phyloP scores from a whole-genome alignment of 208 protist genomes.

The Strigomonas culicis region DNA sequence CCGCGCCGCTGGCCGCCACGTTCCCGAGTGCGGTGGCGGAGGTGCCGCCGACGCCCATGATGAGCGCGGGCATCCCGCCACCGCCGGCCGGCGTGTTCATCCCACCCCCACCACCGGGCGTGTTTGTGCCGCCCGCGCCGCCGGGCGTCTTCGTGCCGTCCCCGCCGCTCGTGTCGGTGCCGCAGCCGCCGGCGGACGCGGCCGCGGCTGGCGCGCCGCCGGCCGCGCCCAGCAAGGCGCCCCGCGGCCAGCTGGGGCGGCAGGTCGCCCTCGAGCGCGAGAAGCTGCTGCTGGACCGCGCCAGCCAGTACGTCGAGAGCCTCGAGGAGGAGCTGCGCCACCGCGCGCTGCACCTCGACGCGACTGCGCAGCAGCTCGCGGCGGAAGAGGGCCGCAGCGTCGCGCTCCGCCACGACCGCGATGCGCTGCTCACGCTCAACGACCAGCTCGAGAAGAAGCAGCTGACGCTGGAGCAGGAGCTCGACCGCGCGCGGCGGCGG shows the following conservation, averaged over 20 bases:
- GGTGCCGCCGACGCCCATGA: no score
- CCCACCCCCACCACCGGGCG: constrained; percentile 14
- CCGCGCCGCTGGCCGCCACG: no score
- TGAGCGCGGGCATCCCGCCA: no score
- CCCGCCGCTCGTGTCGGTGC: constrained; percentile 14
- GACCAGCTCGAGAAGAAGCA: constrained; percentile 22
- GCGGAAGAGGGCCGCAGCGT: constrained; percentile 38
- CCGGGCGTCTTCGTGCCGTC: constrained; percentile 8
- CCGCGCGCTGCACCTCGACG: constrained; percentile 36
- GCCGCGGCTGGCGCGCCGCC: constrained; percentile 7
- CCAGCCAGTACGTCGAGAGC: constrained; percentile 44
- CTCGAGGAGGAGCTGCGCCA: constrained; percentile 58
- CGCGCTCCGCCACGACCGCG: constrained; percentile 43
- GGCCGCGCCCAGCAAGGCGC: constrained; percentile 8
- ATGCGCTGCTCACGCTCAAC: constrained; percentile 41
- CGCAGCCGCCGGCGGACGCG: constrained; percentile 18
- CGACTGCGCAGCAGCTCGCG: constrained; percentile 37
- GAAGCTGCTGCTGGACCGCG: constrained; percentile 37
- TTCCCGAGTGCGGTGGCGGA: no score
- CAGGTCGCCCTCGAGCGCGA: constrained; percentile 21
- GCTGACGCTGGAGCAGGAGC: background rate
- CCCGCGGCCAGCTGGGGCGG: background rate
- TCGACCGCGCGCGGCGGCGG: background rate
- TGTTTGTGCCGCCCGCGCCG: background rate
- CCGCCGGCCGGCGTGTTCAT: constrained; percentile 16